Percentiles rank a stretch among this genome's conserved stretches.
Evolutionary conservation across 257 asterid species (phyloP).

Genomic region (Asclepias syriaca): DNA sequence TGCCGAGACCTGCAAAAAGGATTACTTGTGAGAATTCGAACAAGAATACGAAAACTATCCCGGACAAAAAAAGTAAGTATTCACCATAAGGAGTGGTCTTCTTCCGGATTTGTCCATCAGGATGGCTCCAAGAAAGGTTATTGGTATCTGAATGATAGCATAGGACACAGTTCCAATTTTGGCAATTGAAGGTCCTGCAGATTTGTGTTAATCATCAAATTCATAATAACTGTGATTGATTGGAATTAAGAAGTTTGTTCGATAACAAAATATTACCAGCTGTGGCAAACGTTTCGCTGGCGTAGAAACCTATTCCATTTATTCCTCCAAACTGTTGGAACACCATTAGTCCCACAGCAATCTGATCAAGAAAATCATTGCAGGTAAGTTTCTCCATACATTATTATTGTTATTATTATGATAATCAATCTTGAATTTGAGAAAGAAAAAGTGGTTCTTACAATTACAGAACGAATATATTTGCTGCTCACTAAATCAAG

Average conservation of each 20-base stretch:
- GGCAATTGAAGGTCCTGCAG: slow-evolving; percentile 65
- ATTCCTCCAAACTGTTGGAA: slow-evolving; percentile 77
- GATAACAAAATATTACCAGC: slow-evolving; percentile 37
- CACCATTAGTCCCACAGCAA: slow-evolving; percentile 79
- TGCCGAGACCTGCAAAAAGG: slow-evolving; percentile 52
- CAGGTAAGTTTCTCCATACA: background rate
- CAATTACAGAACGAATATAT: slow-evolving; percentile 60
- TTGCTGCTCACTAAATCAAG: slow-evolving; percentile 49
- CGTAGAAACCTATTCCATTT: slow-evolving; percentile 72
- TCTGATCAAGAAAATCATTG: slow-evolving; percentile 23
- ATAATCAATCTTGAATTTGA: no score
- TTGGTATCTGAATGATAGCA: slow-evolving; percentile 74
- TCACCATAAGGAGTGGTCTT: slow-evolving; percentile 71
- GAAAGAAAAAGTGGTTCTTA: slow-evolving; percentile 28
- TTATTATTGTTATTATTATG: background rate
- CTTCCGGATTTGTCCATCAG: slow-evolving; percentile 81
- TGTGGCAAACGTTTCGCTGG: slow-evolving; percentile 66
- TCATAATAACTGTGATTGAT: background rate
- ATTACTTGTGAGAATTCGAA: background rate
- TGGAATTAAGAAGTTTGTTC: background rate
- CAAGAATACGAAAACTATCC: background rate
- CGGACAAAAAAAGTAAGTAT: background rate
- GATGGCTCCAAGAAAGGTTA: slow-evolving; percentile 65
- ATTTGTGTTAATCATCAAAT: slow-evolving; percentile 9
- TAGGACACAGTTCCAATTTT: slow-evolving; percentile 58